Evolutionary conservation across 352 stramenopile species (phyloP), one percentile per base, ranked within the genome.

Genomic region (Globisporangium rhizosaccharum): DNA sequence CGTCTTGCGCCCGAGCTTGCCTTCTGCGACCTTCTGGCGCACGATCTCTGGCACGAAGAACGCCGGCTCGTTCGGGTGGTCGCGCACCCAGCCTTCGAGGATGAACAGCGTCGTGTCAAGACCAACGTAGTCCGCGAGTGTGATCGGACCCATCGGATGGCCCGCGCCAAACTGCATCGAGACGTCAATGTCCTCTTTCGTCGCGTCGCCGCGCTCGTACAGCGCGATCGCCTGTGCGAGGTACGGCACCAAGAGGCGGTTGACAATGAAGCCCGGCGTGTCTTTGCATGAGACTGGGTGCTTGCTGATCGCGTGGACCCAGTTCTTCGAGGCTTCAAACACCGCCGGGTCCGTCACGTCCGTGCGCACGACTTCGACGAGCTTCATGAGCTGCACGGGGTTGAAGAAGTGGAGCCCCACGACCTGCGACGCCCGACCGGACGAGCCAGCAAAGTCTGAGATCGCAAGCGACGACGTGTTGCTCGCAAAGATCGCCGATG

Each of bases 361-460:
- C n/a, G 95, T 98, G 39, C 79, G 67, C 58, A 99, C 90, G 23
- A 99, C 96, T 69, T 99, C 97, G 12, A 99, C 96, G 23, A 99
- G 83, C 82, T 96, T 96, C 90, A 97, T 96, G 33, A 97, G 70
- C 56, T 93, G 84, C 55, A 98, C 92, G 0, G 96, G 96, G 72
- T 99, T 99, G 82, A 99, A 99, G 73, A 99, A 99, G 71, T 99
- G 97, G n/a, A 99, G 76, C 3, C 97, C 96, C 0, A 99, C 88
- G 66, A 98, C 96, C 44, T 96, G 88, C 23, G 93, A 73, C 6
- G 96, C 78, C 42, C 96, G 76, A 36, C 92, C 93, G 6, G 89
- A 98, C 50, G 93, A 90, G 10, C 81, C 76, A 36, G 95, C 94
- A 82, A 99, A 98, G 79, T 98, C 89, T 25, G 87, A 90, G 57